Percentiles rank a stretch among this genome's conserved stretches.
Conservation (phyloP, 2,329 filamentous ascomycete genomes). For the Cladosporium austrohemisphaericum region DNA sequence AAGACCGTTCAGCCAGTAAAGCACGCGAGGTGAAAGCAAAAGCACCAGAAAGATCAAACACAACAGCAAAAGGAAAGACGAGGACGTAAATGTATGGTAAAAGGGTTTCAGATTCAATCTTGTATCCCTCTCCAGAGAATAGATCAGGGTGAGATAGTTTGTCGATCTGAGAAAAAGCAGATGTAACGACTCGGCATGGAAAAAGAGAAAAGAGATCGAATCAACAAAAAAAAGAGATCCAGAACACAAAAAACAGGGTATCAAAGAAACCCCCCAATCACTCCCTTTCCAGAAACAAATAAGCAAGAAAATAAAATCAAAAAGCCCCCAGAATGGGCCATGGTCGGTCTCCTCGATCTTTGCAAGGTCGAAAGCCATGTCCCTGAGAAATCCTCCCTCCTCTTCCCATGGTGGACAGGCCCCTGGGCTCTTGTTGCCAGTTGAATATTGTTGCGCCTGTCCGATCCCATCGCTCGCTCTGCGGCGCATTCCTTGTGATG, state of each 20-base stretch:
- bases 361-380: slow-evolving; percentile 1
- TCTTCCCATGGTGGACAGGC: slow-evolving; percentile 5
- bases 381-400: neutral
- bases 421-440: slow-evolving; percentile 1
- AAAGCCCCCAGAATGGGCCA: neutral
- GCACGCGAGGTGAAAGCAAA: no score
- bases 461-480: slow-evolving; percentile 12
- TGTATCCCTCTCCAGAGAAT: no score
- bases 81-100: no score
- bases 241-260: slow-evolving; percentile 13
- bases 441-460: neutral
- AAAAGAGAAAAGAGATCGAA: slow-evolving; percentile 4
- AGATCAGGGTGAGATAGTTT: no score
- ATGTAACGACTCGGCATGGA: neutral
- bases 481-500: slow-evolving; percentile 6
- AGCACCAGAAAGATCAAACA: neutral
- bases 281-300: slow-evolving; percentile 1
- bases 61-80: neutral
- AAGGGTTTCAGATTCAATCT: no score
- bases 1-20: no score
- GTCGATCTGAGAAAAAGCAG: neutral
- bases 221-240: neutral
- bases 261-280: slow-evolving; percentile 12
- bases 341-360: neutral
- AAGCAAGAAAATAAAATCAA: slow-evolving; percentile 2